phyloP scores from a whole-genome alignment of 768 basidiomycete species.

The Fistulinella prunicolor region DNA sequence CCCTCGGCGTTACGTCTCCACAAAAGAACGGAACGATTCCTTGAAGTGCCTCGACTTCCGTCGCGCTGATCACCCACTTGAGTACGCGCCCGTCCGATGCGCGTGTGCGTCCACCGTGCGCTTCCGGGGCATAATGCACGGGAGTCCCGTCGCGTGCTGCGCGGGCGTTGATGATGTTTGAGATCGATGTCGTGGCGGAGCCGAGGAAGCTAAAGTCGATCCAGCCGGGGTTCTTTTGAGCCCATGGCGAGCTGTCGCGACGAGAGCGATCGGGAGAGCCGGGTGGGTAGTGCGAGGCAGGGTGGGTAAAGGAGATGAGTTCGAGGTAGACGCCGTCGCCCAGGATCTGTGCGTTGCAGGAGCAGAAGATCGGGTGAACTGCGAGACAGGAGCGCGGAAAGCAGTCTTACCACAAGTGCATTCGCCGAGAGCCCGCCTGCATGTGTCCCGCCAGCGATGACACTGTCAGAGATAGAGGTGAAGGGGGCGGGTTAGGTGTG shows the following conservation, averaged over 20 bases:
- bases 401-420: slow-evolving; percentile 52
- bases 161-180: slow-evolving; percentile 54
- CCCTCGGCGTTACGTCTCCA: slow-evolving; percentile 64
- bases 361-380: no score
- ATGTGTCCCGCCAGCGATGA: slow-evolving; percentile 65
- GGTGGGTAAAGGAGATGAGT: slow-evolving; percentile 63
- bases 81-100: slow-evolving; percentile 50
- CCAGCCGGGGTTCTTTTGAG: slow-evolving; percentile 55
- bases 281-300: slow-evolving; percentile 50
- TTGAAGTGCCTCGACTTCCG: slow-evolving; percentile 24
- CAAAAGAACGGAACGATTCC: slow-evolving; percentile 67
- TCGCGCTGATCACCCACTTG: slow-evolving; percentile 55
- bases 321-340: slow-evolving; percentile 62
- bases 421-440: slow-evolving; percentile 62
- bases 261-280: slow-evolving; percentile 42
- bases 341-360: slow-evolving; percentile 20
- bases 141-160: slow-evolving; percentile 37
- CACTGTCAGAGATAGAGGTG: slow-evolving; percentile 45
- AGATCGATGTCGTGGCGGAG: slow-evolving; percentile 43
- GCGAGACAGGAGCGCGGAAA: neutral
- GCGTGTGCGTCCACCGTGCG: slow-evolving; percentile 52
- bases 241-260: slow-evolving; percentile 54
- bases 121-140: slow-evolving; percentile 44
- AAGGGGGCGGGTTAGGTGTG: no score
- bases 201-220: slow-evolving; percentile 67